phyloP scores from a whole-genome alignment of 2,329 filamentous ascomycete species.

The Ophiostoma quercus region DNA sequence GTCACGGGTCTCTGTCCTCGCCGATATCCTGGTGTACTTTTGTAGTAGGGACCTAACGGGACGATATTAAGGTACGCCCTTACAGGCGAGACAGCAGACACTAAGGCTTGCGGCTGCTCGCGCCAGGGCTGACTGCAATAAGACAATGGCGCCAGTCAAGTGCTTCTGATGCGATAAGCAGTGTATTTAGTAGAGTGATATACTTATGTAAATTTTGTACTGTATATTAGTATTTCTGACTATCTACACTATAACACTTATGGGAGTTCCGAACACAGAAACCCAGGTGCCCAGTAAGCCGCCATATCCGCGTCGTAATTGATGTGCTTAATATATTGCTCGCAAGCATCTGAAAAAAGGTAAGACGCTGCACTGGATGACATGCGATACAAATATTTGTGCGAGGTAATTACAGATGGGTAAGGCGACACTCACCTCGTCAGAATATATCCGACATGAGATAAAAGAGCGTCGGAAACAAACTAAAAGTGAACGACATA shows the following conservation, averaged over 20 bases:
- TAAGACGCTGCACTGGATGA: background rate
- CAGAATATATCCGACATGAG: background rate
- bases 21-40: background rate
- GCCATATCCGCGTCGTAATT: background rate
- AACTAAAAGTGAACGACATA: background rate
- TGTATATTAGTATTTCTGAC: no score
- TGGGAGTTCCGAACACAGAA: background rate
- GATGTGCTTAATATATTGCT: background rate
- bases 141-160: background rate
- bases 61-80: constrained; percentile 3
- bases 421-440: background rate
- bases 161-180: background rate
- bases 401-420: background rate
- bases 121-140: background rate
- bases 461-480: background rate
- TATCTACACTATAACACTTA: background rate
- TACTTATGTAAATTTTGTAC: no score
- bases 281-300: background rate
- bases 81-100: background rate
- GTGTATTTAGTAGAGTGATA: background rate
- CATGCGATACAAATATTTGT: background rate
- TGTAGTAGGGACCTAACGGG: background rate
- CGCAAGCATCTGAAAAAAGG: background rate
- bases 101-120: background rate
- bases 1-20: background rate